Evolutionary conservation across 768 basidiomycete species (phyloP), one percentile per base, ranked within the genome.

Genomic region (Calvatia gigantea): DNA sequence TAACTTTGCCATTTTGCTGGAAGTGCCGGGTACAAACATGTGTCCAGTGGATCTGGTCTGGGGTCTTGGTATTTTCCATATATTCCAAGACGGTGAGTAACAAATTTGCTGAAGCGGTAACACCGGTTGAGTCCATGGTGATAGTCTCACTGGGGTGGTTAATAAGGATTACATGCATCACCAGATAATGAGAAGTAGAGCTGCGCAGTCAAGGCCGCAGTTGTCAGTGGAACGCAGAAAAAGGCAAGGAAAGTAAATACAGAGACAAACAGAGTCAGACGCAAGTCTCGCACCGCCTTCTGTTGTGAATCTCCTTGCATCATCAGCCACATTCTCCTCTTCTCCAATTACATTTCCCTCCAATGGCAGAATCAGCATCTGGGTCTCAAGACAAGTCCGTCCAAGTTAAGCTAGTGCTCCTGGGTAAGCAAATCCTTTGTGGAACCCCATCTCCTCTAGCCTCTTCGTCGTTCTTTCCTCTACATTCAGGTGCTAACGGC

Each of bases 341-440:
- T 58, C 60, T 46, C 46, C 46, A 32, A 54, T 53, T 54, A 49
- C 61, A 29, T 51, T 57, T 56, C 33, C 59, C 42, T 43, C 39
- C 61, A 56, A 91, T 92, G 91, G 74, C 86, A 39, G 89, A 92
- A 67, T 70, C 84, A 70, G 83, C 86, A 64, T 85, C 88, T 62
- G 85, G 85, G 57, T 79, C 87, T 35, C 76, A 77, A 54, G 91
- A 94, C 73, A 95, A 91, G 73, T 94, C 94, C 61, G 88, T 97
- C 8, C 96, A 98, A 74, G 96, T 99, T 60, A 99, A 99, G 72
- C 87, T 99, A 45, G 96, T 98, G 59, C 81, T 98, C 17, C 82
- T 99, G 60, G 96, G 95, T 94, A 64, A 41, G 58, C 60, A 28
- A 35, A 31, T 57, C 37, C 29, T 14, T 29, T n/a, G 33, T 50